Percentiles rank a stretch among this genome's conserved stretches.
phyloP scores from a whole-genome alignment of 495 filamentous ascomycete genomes.

The Polyplosphaeria fusca region DNA sequence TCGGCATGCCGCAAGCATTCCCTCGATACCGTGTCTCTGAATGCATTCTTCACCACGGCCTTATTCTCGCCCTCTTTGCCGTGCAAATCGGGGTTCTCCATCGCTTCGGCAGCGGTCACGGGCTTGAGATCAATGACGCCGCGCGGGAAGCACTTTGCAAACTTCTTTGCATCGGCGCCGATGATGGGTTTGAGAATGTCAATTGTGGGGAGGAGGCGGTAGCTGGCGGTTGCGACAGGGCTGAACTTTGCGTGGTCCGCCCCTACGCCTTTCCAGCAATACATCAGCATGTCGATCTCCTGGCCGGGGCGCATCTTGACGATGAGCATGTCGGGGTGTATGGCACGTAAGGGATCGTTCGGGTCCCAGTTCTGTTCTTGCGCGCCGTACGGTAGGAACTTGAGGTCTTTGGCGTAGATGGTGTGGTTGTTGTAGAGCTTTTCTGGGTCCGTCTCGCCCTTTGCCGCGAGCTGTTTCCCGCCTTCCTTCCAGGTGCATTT shows the following conservation, averaged over 20 bases:
- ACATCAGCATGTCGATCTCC: slow-evolving; percentile 74
- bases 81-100: slow-evolving; percentile 60
- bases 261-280: slow-evolving; percentile 90
- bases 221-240: slow-evolving; percentile 89
- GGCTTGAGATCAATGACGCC: slow-evolving; percentile 81
- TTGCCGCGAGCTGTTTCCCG: slow-evolving; percentile 48
- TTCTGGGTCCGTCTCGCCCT: slow-evolving; percentile 70
- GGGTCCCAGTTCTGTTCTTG: slow-evolving; percentile 66
- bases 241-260: slow-evolving; percentile 97
- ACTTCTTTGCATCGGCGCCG: slow-evolving; percentile 82
- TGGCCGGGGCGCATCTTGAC: slow-evolving; percentile 93
- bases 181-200: slow-evolving; percentile 76
- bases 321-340: slow-evolving; percentile 89
- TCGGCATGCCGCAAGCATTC: slow-evolving; percentile 90
- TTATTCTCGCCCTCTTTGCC: slow-evolving; percentile 71
- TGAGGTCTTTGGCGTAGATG: slow-evolving; percentile 81
- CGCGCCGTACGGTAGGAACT: slow-evolving; percentile 67
- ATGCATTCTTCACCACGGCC: slow-evolving; percentile 77
- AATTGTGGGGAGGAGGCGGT: slow-evolving; percentile 86
- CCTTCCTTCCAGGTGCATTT: slow-evolving; percentile 69
- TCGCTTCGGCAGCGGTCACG: slow-evolving; percentile 65
- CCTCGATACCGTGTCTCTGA: slow-evolving; percentile 87
- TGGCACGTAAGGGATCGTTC: slow-evolving; percentile 60
- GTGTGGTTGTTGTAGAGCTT: slow-evolving; percentile 80
- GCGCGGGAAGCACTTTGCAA: slow-evolving; percentile 80